Evolutionary conservation across 164 flowering plant genomes (phyloP).

Genomic region (Piper betle): DNA sequence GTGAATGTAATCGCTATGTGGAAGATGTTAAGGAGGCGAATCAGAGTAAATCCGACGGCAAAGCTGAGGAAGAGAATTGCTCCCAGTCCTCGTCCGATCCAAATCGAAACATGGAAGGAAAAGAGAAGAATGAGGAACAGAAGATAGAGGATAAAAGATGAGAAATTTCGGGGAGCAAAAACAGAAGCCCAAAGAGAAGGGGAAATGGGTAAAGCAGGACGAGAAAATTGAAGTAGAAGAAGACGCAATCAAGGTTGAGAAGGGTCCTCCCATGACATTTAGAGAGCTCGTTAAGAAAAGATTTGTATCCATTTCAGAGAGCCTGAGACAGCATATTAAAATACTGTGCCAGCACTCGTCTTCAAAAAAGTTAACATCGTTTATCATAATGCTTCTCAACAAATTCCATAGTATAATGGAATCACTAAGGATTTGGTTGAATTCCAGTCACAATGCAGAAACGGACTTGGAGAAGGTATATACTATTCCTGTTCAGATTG

Average conservation of each 20-base stretch:
- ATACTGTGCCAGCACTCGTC: slow-evolving; percentile 36
- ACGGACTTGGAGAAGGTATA: slow-evolving; percentile 29
- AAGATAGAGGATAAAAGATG: no score
- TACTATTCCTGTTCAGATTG: slow-evolving; percentile 3
- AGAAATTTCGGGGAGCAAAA: no score
- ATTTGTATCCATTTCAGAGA: slow-evolving; percentile 8
- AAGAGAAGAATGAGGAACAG: no score
- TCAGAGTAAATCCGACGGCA: neutral
- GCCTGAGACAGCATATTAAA: slow-evolving; percentile 23
- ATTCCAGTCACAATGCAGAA: slow-evolving; percentile 13
- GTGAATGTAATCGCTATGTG: slow-evolving; percentile 19
- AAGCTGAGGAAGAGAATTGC: no score
- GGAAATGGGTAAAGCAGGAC: no score
- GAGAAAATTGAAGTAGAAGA: neutral
- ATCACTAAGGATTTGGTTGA: slow-evolving; percentile 19
- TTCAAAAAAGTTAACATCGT: slow-evolving; percentile 8
- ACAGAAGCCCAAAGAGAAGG: no score
- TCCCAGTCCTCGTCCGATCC: no score
- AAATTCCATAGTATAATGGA: slow-evolving; percentile 14
- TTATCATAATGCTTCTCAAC: neutral
- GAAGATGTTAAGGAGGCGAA: slow-evolving; percentile 20
- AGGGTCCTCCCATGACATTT: neutral
- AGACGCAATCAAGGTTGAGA: neutral
- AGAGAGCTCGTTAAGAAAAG: slow-evolving; percentile 28
- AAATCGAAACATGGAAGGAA: no score